Conservation (phyloP, 495 filamentous ascomycete genomes). For the Usnea hakonensis region DNA sequence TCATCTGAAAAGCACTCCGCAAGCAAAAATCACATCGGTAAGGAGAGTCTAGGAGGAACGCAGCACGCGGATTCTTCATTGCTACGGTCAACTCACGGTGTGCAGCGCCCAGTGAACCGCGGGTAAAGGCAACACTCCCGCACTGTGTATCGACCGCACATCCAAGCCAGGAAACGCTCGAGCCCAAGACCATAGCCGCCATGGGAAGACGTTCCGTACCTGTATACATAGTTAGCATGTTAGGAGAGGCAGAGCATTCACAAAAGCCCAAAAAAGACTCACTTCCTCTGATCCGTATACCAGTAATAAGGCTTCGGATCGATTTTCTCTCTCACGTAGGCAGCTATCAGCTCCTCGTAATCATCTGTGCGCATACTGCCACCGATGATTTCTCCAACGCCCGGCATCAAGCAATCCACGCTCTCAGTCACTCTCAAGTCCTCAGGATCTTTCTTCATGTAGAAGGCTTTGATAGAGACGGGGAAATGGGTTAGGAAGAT, state of each 20-base stretch:
- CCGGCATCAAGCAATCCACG: conserved; percentile 93
- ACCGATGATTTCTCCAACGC: conserved; percentile 94
- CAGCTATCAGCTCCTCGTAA: conserved; percentile 84
- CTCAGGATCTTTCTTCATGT: conserved; percentile 86
- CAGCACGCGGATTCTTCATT: too few relatives aligned
- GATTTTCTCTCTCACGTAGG: conserved; percentile 82
- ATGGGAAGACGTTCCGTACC: conserved; percentile 89
- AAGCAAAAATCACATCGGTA: background rate
- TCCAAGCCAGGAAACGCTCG: conserved; percentile 94
- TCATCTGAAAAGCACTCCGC: background rate
- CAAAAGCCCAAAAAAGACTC: conserved; percentile 34
- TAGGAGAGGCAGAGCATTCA: background rate
- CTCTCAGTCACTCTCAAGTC: conserved; percentile 91
- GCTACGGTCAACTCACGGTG: conserved; percentile 47
- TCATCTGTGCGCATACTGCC: conserved; percentile 94
- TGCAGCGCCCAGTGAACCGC: conserved; percentile 88
- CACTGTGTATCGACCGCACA: conserved; percentile 87
- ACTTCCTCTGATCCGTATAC: conserved; percentile 99
- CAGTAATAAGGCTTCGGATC: conserved; percentile 87
- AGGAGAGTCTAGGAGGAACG: background rate
- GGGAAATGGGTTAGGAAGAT: conserved; percentile 98
- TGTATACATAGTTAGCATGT: conserved; percentile 35
- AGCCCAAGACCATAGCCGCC: conserved; percentile 93
- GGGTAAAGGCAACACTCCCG: conserved; percentile 86
- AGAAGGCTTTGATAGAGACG: conserved; percentile 96